Evolutionary conservation across 1,284 basidiomycete species (phyloP), one percentile per base, ranked within the genome.

Genomic region (Moesziomyces parantarcticus): DNA sequence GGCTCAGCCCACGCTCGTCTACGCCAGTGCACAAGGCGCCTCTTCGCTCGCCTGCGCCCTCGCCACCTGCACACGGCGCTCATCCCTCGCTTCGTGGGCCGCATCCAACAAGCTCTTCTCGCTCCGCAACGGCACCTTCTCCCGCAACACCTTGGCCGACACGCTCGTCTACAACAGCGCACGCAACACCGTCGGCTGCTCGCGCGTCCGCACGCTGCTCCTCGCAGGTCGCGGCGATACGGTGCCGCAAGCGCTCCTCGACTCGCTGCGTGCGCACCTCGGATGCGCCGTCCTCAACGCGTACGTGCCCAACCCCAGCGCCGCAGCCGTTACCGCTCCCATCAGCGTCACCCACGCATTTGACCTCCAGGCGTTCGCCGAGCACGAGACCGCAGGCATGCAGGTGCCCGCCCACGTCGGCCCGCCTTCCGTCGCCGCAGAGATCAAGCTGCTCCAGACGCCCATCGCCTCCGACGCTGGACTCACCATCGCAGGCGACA

Each of bases 341-440:
- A 43, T 82, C 32, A 67, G 68, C n/a, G 54, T 76, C 3, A 68
- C 80, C 0, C 77, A 83, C 42, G 59, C 76, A 11, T 73, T 74
- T 51, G 82, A 83, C 47, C 56, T 83, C 7, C 82, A 83, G 41
- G 78, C 78, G 2, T 83, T 83, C 58, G 75, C 75, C 21, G 58
- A 65, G 16, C 67, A 75, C 57, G 66, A 73, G 44, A 49, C 71
- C 3, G 61, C 52, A 2, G 61, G 59, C 18, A 72, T 76, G 50
- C 62, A 73, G 50, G 51, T 75, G 18, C 70, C 69, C 2, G 71
- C 78, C 10, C 78, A 81, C 32, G 76, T 77, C 11, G 82, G 82
- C n/a, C 78, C 82, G 8, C 79, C 82, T 14, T 61, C 69, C 13
- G 80, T 82, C 22, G 53, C 74, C 36, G 52, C 67, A 43, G 82